These are phyloP conservation scores for Ilyonectria robusta DNA, from an alignment of 2,329 filamentous ascomycete species.

Conservation along the genomic window DNA sequence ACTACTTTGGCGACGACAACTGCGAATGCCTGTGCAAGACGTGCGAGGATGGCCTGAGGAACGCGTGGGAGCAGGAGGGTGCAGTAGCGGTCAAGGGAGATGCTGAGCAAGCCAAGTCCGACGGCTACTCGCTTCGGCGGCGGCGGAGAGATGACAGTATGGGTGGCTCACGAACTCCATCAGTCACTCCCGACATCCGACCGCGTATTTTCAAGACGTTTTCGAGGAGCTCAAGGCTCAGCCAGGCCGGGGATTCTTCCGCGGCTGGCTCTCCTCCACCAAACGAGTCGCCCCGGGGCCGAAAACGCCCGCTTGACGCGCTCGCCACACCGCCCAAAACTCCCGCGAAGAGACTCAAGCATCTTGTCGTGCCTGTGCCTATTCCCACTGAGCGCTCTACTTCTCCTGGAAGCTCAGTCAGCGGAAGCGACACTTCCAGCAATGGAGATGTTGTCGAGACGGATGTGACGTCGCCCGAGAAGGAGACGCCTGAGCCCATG, in stretches of 20 bases:
- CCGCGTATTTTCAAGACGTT: constrained; percentile 62
- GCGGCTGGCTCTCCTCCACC: constrained; percentile 47
- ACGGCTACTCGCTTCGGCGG: constrained; percentile 70
- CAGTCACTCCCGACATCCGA: constrained; percentile 69
- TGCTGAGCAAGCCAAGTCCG: constrained; percentile 65
- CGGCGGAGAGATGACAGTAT: constrained; percentile 67
- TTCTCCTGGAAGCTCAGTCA: constrained; percentile 57
- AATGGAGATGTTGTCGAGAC: constrained; percentile 52
- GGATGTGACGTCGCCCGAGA: constrained; percentile 66
- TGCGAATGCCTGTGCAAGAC: constrained; percentile 94
- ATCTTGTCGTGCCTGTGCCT: constrained; percentile 46
- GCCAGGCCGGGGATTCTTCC: constrained; percentile 53
- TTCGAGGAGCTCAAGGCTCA: constrained; percentile 52
- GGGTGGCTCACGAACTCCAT: constrained; percentile 67
- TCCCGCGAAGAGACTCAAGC: constrained; percentile 66
- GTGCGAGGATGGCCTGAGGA: constrained; percentile 81
- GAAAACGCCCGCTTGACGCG: constrained; percentile 59
- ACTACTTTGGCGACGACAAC: constrained; percentile 96
- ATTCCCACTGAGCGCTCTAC: constrained; percentile 47
- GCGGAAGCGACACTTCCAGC: constrained; percentile 46
- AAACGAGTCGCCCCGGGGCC: constrained; percentile 45
- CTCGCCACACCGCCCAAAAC: constrained; percentile 70
- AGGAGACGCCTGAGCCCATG: constrained; percentile 60
- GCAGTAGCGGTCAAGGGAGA: constrained; percentile 63
- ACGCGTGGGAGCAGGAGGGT: constrained; percentile 82